A percentile compares a stretch with the other conserved stretches of the same genome.
These are phyloP conservation scores for Hansfordia pulvinata DNA, from an alignment of 2,329 filamentous ascomycete genomes.

Conservation along the genomic window DNA sequence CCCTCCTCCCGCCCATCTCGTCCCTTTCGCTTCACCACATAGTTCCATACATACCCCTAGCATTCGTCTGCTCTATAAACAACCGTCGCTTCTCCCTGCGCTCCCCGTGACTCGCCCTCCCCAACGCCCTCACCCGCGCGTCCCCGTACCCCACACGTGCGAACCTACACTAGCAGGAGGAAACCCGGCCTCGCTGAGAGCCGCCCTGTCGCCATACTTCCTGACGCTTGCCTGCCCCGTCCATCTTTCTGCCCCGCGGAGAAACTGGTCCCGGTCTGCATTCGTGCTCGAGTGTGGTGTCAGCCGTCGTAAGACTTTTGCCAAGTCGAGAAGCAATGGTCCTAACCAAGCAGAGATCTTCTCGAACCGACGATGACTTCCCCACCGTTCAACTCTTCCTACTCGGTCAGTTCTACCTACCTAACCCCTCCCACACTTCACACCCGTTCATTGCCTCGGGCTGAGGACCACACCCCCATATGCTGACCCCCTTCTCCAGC, in stretches of 20 bases:
- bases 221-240: slow-evolving; percentile 1
- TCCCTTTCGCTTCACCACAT: too few relatives aligned
- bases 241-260: slow-evolving; percentile 4
- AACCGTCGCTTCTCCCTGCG: too few relatives aligned
- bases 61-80: too few relatives aligned
- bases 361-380: slow-evolving; percentile 58
- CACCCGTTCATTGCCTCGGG: too few relatives aligned
- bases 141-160: too few relatives aligned
- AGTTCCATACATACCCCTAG: too few relatives aligned
- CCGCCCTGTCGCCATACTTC: neutral
- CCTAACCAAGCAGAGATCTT: slow-evolving; percentile 33
- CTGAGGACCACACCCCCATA: slow-evolving; percentile 1
- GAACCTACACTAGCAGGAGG: too few relatives aligned
- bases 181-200: too few relatives aligned
- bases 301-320: slow-evolving; percentile 28
- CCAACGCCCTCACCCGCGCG: too few relatives aligned
- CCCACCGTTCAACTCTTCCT: slow-evolving; percentile 73
- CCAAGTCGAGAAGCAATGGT: slow-evolving; percentile 31
- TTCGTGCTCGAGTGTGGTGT: slow-evolving; percentile 20
- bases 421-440: neutral
- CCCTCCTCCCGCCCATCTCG: too few relatives aligned
- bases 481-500: slow-evolving; percentile 32
- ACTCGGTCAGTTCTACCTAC: slow-evolving; percentile 46
- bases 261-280: slow-evolving; percentile 6
- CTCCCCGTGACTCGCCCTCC: too few relatives aligned